A percentile compares a stretch with the other conserved stretches of the same genome.
phyloP scores from a whole-genome alignment of 495 filamentous ascomycete genomes.

The Xylaria sp. region DNA sequence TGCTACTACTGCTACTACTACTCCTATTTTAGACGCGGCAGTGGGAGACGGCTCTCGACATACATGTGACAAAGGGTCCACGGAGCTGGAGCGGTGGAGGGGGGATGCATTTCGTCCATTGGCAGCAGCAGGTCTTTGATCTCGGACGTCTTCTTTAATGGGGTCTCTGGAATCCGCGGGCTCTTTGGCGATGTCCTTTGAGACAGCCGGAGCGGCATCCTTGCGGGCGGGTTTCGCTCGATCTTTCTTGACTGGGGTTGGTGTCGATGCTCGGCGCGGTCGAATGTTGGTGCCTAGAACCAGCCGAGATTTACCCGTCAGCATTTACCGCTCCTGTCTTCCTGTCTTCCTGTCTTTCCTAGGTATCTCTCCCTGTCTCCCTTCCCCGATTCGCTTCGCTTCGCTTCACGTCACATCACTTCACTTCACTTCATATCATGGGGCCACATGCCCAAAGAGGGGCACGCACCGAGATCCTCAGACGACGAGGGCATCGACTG shows the following conservation, averaged over 20 bases:
- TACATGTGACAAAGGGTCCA: constrained; percentile 58
- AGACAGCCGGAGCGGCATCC: constrained; percentile 35
- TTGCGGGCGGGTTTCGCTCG: constrained; percentile 35
- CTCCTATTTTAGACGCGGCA: too few relatives aligned
- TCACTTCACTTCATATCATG: not conserved
- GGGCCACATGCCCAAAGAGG: not conserved
- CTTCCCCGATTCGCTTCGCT: too few relatives aligned
- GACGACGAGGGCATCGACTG: constrained; percentile 12
- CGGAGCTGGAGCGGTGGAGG: constrained; percentile 37
- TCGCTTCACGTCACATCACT: not conserved
- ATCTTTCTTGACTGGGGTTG: constrained; percentile 33
- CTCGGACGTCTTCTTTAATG: constrained; percentile 23
- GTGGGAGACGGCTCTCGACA: constrained; percentile 24
- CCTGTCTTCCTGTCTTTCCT: too few relatives aligned
- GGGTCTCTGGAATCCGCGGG: constrained; percentile 17
- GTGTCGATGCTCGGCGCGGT: constrained; percentile 8
- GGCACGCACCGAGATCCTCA: constrained; percentile 25
- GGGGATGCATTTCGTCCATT: constrained; percentile 32
- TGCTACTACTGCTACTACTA: too few relatives aligned
- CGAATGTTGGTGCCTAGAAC: constrained; percentile 36
- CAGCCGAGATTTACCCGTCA: constrained; percentile 12
- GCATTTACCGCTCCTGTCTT: constrained; percentile 4
- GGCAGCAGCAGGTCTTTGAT: constrained; percentile 14
- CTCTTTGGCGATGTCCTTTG: constrained; percentile 37
- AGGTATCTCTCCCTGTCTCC: too few relatives aligned